Percentiles rank a stretch among this genome's conserved stretches.
Conservation (phyloP, 768 basidiomycete species). For the Boletus rubropictus region DNA sequence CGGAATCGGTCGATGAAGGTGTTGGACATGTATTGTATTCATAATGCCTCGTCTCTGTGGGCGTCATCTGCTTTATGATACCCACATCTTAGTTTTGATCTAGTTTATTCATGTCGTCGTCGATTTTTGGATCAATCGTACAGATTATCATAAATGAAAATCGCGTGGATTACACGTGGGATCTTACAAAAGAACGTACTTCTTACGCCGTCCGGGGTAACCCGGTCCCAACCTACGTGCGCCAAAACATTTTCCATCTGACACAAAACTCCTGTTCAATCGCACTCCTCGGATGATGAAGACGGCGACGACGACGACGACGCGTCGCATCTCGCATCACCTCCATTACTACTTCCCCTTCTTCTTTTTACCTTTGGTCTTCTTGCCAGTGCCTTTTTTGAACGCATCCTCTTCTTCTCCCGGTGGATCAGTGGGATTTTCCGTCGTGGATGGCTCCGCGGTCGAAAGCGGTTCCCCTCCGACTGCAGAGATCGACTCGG, state of each 20-base stretch:
- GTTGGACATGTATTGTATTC: slow-evolving; percentile 1
- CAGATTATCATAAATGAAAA: not conserved
- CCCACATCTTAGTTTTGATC: not conserved
- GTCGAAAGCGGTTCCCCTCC: not conserved
- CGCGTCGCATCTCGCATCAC: not conserved
- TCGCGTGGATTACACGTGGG: not conserved
- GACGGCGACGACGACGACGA: not conserved
- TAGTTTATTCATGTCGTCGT: not conserved
- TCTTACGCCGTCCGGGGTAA: not conserved
- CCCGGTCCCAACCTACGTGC: not conserved
- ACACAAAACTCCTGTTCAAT: not conserved
- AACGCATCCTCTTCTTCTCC: slow-evolving; percentile 5
- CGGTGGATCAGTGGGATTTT: slow-evolving; percentile 1
- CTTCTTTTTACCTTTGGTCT: not conserved
- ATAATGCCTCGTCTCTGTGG: slow-evolving; percentile 2
- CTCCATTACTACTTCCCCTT: slow-evolving; percentile 13
- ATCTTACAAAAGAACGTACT: not conserved
- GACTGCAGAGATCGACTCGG: not conserved
- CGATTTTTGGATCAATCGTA: not conserved
- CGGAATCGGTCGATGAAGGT: slow-evolving; percentile 37
- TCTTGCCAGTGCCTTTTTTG: not conserved
- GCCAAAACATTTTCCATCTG: not conserved
- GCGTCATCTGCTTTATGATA: slow-evolving; percentile 1
- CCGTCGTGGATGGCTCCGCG: slow-evolving; percentile 9
- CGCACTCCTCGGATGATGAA: slow-evolving; percentile 1